phyloP scores from a whole-genome alignment of 148 eudicot genomes.

The Tetragonia tetragonoides region DNA sequence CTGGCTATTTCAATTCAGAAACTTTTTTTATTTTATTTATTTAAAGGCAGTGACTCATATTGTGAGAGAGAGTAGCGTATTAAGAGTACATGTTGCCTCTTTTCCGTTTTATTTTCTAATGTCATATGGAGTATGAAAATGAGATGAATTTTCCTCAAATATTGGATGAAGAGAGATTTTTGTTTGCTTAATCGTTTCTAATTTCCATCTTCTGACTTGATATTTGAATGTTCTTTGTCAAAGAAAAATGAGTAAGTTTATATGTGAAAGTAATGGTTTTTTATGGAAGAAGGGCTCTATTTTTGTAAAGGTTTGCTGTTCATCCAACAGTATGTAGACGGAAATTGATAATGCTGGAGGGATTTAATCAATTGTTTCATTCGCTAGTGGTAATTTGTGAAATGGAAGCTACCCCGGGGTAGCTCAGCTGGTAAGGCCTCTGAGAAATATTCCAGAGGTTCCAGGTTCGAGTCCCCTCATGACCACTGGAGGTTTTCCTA shows the following conservation, averaged over 20 bases:
- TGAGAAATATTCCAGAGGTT: no score
- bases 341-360: not conserved
- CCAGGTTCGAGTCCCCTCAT: no score
- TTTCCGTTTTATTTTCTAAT: no score
- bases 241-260: not conserved
- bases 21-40: no score
- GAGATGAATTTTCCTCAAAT: not conserved
- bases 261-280: not conserved
- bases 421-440: no score
- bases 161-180: not conserved
- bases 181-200: not conserved
- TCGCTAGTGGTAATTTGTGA: not conserved
- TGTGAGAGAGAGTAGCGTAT: no score
- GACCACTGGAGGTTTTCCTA: no score
- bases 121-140: not conserved
- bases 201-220: not conserved
- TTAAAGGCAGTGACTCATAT: no score
- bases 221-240: not conserved
- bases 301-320: not conserved
- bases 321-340: not conserved
- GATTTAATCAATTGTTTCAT: not conserved
- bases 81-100: no score
- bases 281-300: not conserved
- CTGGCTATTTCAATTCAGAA: no score
- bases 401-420: not conserved